Evolutionary conservation across 2,329 filamentous ascomycete species (phyloP).

Genomic region (Penicillium sp.): DNA sequence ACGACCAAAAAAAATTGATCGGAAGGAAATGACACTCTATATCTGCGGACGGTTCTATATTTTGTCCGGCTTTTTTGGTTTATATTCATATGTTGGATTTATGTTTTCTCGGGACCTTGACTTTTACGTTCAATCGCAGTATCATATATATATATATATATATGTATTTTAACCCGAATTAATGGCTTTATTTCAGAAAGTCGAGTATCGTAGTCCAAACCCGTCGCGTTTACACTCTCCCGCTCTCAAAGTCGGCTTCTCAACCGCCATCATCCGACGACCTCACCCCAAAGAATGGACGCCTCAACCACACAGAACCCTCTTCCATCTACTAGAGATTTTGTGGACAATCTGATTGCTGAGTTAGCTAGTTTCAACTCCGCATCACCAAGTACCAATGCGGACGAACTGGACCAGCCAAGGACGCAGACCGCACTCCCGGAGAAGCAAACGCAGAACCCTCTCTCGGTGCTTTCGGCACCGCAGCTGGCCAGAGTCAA

Average conservation of each 20-base stretch:
- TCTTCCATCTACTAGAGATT: constrained; percentile 10
- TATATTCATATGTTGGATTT: too few species aligned
- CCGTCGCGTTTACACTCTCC: neutral
- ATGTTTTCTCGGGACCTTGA: too few species aligned
- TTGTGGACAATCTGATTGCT: constrained; percentile 27
- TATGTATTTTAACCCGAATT: neutral
- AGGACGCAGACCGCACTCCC: constrained; percentile 2
- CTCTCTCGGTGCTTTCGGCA: constrained; percentile 26
- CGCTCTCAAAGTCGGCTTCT: neutral
- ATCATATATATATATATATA: neutral
- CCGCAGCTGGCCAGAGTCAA: constrained; percentile 36
- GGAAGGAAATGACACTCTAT: too few species aligned
- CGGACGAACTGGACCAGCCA: constrained; percentile 2
- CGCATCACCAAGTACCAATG: neutral
- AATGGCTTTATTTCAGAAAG: neutral
- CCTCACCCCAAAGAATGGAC: constrained; percentile 6
- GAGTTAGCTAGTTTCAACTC: constrained; percentile 15
- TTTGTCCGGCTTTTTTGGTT: too few species aligned
- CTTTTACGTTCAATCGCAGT: neutral
- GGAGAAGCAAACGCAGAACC: constrained; percentile 9
- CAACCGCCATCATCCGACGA: neutral
- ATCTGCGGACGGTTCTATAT: too few species aligned
- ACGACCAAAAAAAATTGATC: too few species aligned
- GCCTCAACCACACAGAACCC: neutral
- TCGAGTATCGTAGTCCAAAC: neutral